Evolutionary conservation across 116 monocot species (phyloP), one percentile per base, ranked within the genome.

Genomic region (Trichopus zeylanicus): DNA sequence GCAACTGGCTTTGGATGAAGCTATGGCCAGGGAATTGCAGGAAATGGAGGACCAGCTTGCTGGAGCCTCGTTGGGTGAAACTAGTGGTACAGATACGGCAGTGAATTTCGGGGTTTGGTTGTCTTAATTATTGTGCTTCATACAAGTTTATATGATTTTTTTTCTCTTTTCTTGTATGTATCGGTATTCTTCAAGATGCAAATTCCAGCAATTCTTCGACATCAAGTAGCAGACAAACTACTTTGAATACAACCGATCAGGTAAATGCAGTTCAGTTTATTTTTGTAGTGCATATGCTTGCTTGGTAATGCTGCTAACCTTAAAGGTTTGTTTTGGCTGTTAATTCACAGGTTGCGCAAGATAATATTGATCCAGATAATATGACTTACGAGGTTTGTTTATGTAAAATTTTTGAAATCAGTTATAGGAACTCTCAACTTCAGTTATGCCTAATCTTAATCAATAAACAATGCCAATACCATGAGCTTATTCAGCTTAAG

Each of bases 321-420:
- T 42, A 15, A 42, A 42, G 42, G 8, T 18, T 16, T 42, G n/a
- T 42, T 42, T 16, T 42, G 42, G 3, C 29, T 51, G 10, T 18
- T 53, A 29, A 23, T 3, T 0, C 46, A 47, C 68, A 85, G 78
- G 75, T 67, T 68, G 42, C 65, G 26, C 63, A 75, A 60, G 91
- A 83, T 66, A 56, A 67, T 68, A 52, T 91, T 65, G 75, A 89
- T 51, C 81, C 85, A 64, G 89, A 89, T 63, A 71, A 47, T 58
- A 89, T 89, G 89, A 71, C 70, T 31, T 92, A 92, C 66, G 87
- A 92, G 91, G 91, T 92, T 19, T 30, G 72, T 42, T 63, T 67
- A 7, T 37, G 13, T 20, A 59, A 42, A 1, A 3, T n/a, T 42
- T 42, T 42, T 42, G 16, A 42, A 42, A 16, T 42, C 42, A 42